phyloP scores from a whole-genome alignment of 495 filamentous ascomycete genomes.

The Podospora bellae-mahoneyi region DNA sequence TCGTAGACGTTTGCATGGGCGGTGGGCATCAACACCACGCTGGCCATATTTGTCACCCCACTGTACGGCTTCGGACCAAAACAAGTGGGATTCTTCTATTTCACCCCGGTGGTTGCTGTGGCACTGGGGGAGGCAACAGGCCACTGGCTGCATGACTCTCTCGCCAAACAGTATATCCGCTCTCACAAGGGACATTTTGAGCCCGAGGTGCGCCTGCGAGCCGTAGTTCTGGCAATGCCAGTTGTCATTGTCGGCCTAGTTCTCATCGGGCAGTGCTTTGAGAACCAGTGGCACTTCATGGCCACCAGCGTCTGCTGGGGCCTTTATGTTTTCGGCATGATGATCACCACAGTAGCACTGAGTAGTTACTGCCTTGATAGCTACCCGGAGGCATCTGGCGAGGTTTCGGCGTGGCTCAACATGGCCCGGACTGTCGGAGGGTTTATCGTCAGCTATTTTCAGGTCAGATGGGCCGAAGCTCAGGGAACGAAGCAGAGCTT shows the following conservation, averaged over 20 bases:
- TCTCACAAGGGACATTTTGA: slow-evolving; percentile 53
- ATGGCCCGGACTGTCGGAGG: slow-evolving; percentile 45
- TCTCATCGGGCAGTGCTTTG: slow-evolving; percentile 54
- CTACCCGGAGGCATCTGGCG: slow-evolving; percentile 55
- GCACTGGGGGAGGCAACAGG: slow-evolving; percentile 52
- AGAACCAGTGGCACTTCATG: slow-evolving; percentile 55
- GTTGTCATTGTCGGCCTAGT: slow-evolving; percentile 52
- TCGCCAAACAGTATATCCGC: slow-evolving; percentile 48
- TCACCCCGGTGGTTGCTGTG: slow-evolving; percentile 54
- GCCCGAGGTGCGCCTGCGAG: slow-evolving; percentile 56
- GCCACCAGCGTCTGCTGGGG: slow-evolving; percentile 53
- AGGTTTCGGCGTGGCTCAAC: slow-evolving; percentile 55
- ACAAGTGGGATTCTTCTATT: slow-evolving; percentile 60
- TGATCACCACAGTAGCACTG: slow-evolving; percentile 61
- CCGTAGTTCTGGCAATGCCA: slow-evolving; percentile 48
- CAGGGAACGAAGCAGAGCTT: slow-evolving; percentile 43
- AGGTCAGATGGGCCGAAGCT: slow-evolving; percentile 38
- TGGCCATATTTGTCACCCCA: slow-evolving; percentile 52
- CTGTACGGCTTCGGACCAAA: slow-evolving; percentile 54
- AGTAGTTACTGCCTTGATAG: slow-evolving; percentile 59
- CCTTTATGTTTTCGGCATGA: slow-evolving; percentile 57
- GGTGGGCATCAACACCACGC: slow-evolving; percentile 60
- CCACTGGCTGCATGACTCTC: slow-evolving; percentile 58
- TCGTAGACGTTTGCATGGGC: slow-evolving; percentile 55
- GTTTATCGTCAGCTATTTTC: slow-evolving; percentile 53